Percentiles rank a stretch among this genome's conserved stretches.
Conservation (phyloP, 441 rosid genomes). For the Euphorbia schlechtendalii region DNA sequence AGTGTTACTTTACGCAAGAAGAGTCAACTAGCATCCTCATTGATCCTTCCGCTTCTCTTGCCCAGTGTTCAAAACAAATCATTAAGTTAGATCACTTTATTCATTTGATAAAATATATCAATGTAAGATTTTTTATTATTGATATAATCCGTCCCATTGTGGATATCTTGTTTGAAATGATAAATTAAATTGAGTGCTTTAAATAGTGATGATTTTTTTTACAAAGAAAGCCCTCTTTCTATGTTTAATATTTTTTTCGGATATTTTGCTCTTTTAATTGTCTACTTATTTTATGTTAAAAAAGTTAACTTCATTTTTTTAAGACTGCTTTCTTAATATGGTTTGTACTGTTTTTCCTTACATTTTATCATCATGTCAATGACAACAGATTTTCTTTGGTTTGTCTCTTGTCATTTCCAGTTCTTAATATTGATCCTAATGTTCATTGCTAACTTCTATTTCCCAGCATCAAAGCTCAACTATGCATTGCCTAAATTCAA, state of each 20-base stretch:
- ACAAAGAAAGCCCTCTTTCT: too few relatives aligned
- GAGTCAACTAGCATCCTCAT: not conserved
- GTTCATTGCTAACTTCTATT: too few relatives aligned
- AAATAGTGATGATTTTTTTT: not conserved
- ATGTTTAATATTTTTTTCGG: too few relatives aligned
- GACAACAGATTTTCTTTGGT: not conserved
- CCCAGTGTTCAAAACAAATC: too few relatives aligned
- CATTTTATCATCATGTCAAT: not conserved
- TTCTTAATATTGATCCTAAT: not conserved
- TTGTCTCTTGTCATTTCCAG: not conserved
- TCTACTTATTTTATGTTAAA: too few relatives aligned
- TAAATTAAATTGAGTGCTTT: not conserved
- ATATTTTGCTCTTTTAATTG: too few relatives aligned
- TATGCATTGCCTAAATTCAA: not conserved
- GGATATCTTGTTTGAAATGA: not conserved
- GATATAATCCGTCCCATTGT: not conserved
- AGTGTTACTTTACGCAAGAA: too few relatives aligned
- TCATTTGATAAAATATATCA: too few relatives aligned
- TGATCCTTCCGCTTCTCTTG: not conserved
- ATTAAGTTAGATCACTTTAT: too few relatives aligned
- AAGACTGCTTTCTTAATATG: not conserved
- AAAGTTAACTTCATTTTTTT: too few relatives aligned
- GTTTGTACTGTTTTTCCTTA: too few relatives aligned
- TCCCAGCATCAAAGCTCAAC: not conserved
- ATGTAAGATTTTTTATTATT: too few relatives aligned